Evolutionary conservation across 495 filamentous ascomycete genomes (phyloP).

Genomic region (Saxophila tyrrhenica): DNA sequence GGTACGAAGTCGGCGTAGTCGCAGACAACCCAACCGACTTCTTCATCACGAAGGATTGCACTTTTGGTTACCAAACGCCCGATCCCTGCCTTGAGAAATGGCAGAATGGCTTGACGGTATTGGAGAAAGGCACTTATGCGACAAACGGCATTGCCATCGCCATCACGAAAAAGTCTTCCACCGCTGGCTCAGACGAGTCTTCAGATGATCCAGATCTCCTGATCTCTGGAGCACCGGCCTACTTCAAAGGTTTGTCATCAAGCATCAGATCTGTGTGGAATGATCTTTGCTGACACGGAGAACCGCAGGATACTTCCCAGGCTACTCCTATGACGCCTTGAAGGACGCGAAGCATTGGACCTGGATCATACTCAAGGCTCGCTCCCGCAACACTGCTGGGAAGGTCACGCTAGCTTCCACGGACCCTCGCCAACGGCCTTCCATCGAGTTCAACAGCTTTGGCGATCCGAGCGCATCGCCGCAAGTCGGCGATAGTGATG

Average conservation of each 20-base stretch:
- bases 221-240: conserved; percentile 28
- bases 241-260: too few species aligned
- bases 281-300: too few species aligned
- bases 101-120: neutral
- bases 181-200: neutral
- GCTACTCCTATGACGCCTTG: too few species aligned
- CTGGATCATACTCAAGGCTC: too few species aligned
- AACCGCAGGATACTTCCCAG: conserved; percentile 14
- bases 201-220: conserved; percentile 6
- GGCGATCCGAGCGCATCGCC: too few species aligned
- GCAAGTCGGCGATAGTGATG: conserved; percentile 16
- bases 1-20: conserved; percentile 45
- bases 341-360: too few species aligned
- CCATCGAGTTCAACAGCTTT: conserved; percentile 26
- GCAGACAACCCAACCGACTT: too few species aligned
- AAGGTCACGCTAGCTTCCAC: too few species aligned
- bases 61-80: conserved; percentile 14
- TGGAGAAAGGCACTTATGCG: neutral
- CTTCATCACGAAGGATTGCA: too few species aligned
- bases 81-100: conserved; percentile 3
- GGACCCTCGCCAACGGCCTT: conserved; percentile 19
- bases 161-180: too few species aligned
- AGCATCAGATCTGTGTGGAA: too few species aligned
- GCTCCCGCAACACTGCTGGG: conserved; percentile 19
- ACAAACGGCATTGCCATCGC: neutral